Evolutionary conservation across 1,284 basidiomycete species (phyloP), one percentile per base, ranked within the genome.

Genomic region (Malassezia japonica): DNA sequence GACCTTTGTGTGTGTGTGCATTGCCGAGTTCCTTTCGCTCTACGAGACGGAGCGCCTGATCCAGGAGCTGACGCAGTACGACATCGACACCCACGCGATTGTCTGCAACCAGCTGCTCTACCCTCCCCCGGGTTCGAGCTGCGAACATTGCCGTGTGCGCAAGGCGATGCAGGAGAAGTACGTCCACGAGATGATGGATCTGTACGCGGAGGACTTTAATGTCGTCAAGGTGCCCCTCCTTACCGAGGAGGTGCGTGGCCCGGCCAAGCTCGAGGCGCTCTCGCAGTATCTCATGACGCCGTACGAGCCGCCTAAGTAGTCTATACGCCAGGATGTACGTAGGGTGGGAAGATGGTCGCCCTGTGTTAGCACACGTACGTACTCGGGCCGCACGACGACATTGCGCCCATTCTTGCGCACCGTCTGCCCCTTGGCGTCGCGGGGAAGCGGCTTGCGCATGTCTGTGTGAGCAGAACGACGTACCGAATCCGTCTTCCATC

Each of bases 11-110:
- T 96, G 92, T 72, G 91, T 96, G 46, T 94, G 90, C 78, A 96
- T 96, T 72, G 92, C 91, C 43, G 91, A 96, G 74, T 96, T 96
- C 80, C 77, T 98, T 63, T 95, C 91, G 20, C 78, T 98, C 20
- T 98, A 98, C 75, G 94, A 98, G 78, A 98, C 92, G 24, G 92
- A 98, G 75, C 85, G 92, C 25, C 79, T 98, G 38, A 87, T 98
- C 33, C 92, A 98, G 57, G 94, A 98, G 73, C 78, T 98, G 42
- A 92, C 91, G 12, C 79, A 83, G 42, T 98, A 98, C 76, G 90
- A 89, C 73, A 98, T 98, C 73, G 94, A 98, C 75, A 96, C 91
- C 38, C 92, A 98, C 75, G 89, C 91, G 73, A 98, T 98, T 65
- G 89, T 98, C 47, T 89, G 96, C 61, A 98, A 98, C 74, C 92